These are phyloP conservation scores for Pyrenophora graminea DNA, from an alignment of 2,329 filamentous ascomycete species.

Conservation along the genomic window DNA sequence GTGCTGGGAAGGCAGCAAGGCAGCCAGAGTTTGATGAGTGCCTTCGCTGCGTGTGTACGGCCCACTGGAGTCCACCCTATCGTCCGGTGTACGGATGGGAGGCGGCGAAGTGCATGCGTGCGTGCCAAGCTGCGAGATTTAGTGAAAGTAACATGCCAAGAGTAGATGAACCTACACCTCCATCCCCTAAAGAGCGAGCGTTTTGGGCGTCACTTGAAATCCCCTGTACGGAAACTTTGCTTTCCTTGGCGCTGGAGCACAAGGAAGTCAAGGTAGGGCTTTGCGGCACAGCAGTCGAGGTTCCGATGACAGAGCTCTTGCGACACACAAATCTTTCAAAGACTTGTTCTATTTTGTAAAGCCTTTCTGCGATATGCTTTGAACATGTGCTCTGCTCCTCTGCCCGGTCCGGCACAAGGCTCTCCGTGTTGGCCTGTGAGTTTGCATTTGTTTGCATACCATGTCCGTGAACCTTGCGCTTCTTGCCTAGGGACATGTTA, in stretches of 20 bases:
- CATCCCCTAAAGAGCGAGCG: conserved; percentile 34
- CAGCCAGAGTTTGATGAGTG: conserved; percentile 27
- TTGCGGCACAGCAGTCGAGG: conserved; percentile 13
- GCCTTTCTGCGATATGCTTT: conserved; percentile 39
- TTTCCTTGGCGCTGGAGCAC: conserved; percentile 27
- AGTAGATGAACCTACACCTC: conserved; percentile 32
- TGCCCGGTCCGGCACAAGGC: conserved; percentile 17
- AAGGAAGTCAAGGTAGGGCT: conserved; percentile 28
- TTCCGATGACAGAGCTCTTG: conserved; percentile 22
- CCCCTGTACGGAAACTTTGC: conserved; percentile 24
- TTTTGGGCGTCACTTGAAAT: conserved; percentile 32
- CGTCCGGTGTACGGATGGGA: conserved; percentile 29
- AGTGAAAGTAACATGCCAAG: conserved; percentile 9
- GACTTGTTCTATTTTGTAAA: conserved; percentile 42
- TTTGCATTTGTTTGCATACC: conserved; percentile 19
- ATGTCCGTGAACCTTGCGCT: conserved; percentile 27
- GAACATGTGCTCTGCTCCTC: conserved; percentile 30
- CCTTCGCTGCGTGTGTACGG: conserved; percentile 19
- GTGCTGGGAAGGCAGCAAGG: conserved; percentile 41
- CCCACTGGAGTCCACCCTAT: conserved; percentile 17
- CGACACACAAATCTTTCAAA: conserved; percentile 45
- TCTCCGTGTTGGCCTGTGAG: conserved; percentile 18
- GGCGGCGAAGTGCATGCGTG: conserved; percentile 41
- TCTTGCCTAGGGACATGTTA: conserved; percentile 39
- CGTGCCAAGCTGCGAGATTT: conserved; percentile 30